phyloP scores from a whole-genome alignment of 805 yeast genomes.

The Candida methanosorbosa region DNA sequence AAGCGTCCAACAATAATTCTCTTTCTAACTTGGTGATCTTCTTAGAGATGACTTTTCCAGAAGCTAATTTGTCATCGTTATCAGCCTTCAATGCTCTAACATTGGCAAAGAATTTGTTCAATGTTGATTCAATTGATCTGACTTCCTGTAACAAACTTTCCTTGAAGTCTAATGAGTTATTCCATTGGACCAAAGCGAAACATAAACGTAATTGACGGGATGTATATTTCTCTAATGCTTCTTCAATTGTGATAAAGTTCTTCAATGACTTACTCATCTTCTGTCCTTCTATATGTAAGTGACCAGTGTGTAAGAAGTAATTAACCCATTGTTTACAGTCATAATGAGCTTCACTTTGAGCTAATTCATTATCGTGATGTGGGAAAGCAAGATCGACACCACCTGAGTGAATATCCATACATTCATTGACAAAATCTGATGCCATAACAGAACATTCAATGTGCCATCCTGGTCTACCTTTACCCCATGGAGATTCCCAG shows the following conservation, averaged over 20 bases:
- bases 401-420: constrained; percentile 93
- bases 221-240: constrained; percentile 65
- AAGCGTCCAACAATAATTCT: constrained; percentile 36
- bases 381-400: constrained; percentile 98
- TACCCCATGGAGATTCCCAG: constrained; percentile 96
- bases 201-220: constrained; percentile 84
- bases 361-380: constrained; percentile 97
- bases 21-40: constrained; percentile 50
- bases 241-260: constrained; percentile 90
- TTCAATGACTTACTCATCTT: constrained; percentile 95
- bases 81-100: constrained; percentile 78
- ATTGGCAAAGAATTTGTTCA: constrained; percentile 77
- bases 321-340: constrained; percentile 93
- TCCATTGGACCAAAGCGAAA: constrained; percentile 91
- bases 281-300: constrained; percentile 95
- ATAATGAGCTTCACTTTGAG: constrained; percentile 91
- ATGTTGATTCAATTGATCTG: constrained; percentile 59
- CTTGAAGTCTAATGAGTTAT: constrained; percentile 85
- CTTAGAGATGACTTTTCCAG: constrained; percentile 50
- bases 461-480: constrained; percentile 99
- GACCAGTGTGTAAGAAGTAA: constrained; percentile 95
- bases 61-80: constrained; percentile 38
- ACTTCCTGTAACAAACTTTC: constrained; percentile 72
- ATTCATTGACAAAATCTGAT: constrained; percentile 70
- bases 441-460: constrained; percentile 99